Evolutionary conservation across 2,329 filamentous ascomycete genomes (phyloP), one percentile per base, ranked within the genome.

Genomic region (Arthrobotrys megalospora): DNA sequence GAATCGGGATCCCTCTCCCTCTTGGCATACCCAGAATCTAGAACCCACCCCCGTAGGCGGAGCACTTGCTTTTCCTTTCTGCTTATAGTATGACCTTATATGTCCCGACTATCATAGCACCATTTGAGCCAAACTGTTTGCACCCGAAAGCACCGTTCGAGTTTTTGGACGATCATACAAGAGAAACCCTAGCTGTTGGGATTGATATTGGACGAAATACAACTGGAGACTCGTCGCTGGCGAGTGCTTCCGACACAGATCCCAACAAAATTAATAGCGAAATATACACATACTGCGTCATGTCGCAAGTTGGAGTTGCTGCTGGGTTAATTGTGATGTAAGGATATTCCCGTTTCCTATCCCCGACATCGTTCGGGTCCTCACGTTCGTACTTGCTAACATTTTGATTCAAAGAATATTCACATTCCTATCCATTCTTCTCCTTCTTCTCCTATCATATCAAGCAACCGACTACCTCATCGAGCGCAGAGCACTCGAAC

Each of bases 281-380:
- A 36, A 79, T 79, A 32, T 62, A 79, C 19, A 79, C 76, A 10
- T 79, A 79, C 41, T 79, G 76, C 65, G 50, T 79, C 69, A 79
- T 79, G 76, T 79, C 76, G 55, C 76, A 79, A 47, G 70, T 79
- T 47, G 76, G 76, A 32, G 76, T 79, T n/a, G 76, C 76, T 11
- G 76, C 76, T 19, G 76, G 76, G 5, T 52, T 79, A 38, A 79
- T 79, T 16, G 76, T 79, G 28, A 79, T 79, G 76, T 79, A 65
- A 69, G 76, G 36, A 41, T n/a, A 11, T n/a, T 21, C 36, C 19
- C 38, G 5, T 64, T 4, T 48, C n/a, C n/a, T 24, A 19, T 47
- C 10, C 8, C 43, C 34, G 14, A 28, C 5, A 5, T 48, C 45
- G 7, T 2, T 45, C 41, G 38, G 21, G 24, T 28, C 24, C 5